phyloP scores from a whole-genome alignment of 2,329 filamentous ascomycete species.

The Exserohilum turcica region DNA sequence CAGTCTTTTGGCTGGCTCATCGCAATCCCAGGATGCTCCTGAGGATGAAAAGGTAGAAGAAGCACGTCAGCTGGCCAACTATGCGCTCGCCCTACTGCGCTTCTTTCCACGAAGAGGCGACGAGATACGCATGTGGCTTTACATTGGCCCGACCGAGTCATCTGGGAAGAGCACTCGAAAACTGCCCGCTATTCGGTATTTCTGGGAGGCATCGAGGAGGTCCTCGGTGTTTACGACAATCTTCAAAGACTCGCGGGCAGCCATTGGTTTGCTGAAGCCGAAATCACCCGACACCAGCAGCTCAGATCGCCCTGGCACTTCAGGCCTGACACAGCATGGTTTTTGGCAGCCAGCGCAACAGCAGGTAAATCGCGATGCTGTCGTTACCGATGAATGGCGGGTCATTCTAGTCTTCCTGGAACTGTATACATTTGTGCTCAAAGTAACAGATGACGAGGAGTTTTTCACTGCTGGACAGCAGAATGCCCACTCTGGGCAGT shows the following conservation, averaged over 20 bases:
- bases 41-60: slow-evolving; percentile 55
- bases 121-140: slow-evolving; percentile 93
- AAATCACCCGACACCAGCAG: slow-evolving; percentile 24
- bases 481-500: slow-evolving; percentile 29
- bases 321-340: slow-evolving; percentile 25
- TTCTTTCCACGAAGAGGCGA: slow-evolving; percentile 83
- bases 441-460: slow-evolving; percentile 95
- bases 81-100: slow-evolving; percentile 81
- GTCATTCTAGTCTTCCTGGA: slow-evolving; percentile 90
- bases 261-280: slow-evolving; percentile 61
- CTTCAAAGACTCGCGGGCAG: slow-evolving; percentile 61
- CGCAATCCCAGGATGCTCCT: slow-evolving; percentile 44
- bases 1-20: slow-evolving; percentile 58
- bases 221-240: slow-evolving; percentile 65
- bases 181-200: slow-evolving; percentile 76
- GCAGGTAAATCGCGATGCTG: slow-evolving; percentile 39
- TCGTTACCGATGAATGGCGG: slow-evolving; percentile 76
- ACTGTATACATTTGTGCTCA: slow-evolving; percentile 88
- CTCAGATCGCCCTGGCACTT: slow-evolving; percentile 11
- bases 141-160: slow-evolving; percentile 69
- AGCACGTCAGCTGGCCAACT: slow-evolving; percentile 78
- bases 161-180: slow-evolving; percentile 39
- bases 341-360: slow-evolving; percentile 45
- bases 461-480: slow-evolving; percentile 69
- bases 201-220: slow-evolving; percentile 72